Percentiles rank a stretch among this genome's conserved stretches.
Conservation (phyloP, 192 early-diverging fungal genomes). For the Coemansia sp. region DNA sequence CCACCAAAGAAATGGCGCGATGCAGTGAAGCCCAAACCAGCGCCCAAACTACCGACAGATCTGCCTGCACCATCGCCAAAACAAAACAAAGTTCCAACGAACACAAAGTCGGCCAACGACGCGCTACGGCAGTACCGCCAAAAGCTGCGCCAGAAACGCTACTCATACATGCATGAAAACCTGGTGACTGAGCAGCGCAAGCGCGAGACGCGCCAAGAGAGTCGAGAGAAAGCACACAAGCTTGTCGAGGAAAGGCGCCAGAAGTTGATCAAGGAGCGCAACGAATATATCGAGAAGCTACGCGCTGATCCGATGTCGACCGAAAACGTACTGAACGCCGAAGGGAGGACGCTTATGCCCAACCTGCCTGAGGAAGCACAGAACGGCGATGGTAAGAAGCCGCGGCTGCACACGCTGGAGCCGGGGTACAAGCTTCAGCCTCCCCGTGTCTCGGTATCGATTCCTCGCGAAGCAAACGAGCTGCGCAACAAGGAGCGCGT, state of each 20-base stretch:
- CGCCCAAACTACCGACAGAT: constrained; percentile 5
- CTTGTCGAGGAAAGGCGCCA: constrained; percentile 15
- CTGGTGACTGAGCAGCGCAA: constrained; percentile 24
- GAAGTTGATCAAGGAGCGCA: constrained; percentile 25
- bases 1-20: constrained; percentile 41
- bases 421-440: constrained; percentile 36
- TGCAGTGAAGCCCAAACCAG: not conserved
- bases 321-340: constrained; percentile 51
- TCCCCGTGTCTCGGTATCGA: constrained; percentile 35
- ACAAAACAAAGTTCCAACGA: constrained; percentile 6
- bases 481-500: constrained; percentile 31
- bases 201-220: constrained; percentile 11
- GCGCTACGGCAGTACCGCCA: constrained; percentile 27
- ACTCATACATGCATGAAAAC: constrained; percentile 27
- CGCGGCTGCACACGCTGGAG: not conserved
- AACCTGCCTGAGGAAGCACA: constrained; percentile 11
- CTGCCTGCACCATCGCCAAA: constrained; percentile 18
- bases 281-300: constrained; percentile 32
- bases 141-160: constrained; percentile 29
- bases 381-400: not conserved
- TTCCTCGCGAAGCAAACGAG: constrained; percentile 33
- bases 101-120: constrained; percentile 3
- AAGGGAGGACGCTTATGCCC: constrained; percentile 41
- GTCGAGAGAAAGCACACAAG: not conserved
- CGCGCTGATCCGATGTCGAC: constrained; percentile 48